Evolutionary conservation across 2,329 filamentous ascomycete species (phyloP).

Genomic region (Pseudocercospora pini-densiflorae): DNA sequence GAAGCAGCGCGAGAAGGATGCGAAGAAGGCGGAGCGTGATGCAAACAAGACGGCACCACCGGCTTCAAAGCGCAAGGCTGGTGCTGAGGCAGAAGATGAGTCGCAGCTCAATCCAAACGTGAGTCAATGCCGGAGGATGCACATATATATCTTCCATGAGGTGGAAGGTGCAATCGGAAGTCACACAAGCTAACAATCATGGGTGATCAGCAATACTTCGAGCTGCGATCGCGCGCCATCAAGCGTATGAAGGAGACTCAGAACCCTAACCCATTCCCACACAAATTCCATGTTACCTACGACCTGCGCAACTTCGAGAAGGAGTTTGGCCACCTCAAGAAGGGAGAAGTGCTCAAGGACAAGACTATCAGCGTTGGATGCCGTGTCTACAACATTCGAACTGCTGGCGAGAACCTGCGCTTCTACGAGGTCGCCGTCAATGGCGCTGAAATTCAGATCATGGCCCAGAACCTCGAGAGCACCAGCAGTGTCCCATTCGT

Average conservation of each 20-base stretch:
- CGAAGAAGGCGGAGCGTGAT: slow-evolving; percentile 86
- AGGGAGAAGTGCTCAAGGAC: slow-evolving; percentile 80
- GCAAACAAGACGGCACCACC: slow-evolving; percentile 65
- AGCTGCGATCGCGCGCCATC: slow-evolving; percentile 86
- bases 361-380: slow-evolving; percentile 78
- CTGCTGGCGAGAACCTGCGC: slow-evolving; percentile 79
- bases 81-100: slow-evolving; percentile 67
- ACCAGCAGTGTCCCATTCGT: slow-evolving; percentile 74
- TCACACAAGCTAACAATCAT: slow-evolving; percentile 25
- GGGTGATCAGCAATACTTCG: slow-evolving; percentile 78
- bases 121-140: slow-evolving; percentile 38
- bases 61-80: slow-evolving; percentile 64
- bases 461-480: slow-evolving; percentile 84
- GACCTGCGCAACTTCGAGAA: slow-evolving; percentile 79
- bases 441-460: slow-evolving; percentile 82
- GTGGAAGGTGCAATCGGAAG: not conserved
- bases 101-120: slow-evolving; percentile 75
- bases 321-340: slow-evolving; percentile 81
- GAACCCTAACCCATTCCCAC: slow-evolving; percentile 84
- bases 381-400: slow-evolving; percentile 86
- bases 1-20: slow-evolving; percentile 86
- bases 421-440: slow-evolving; percentile 87
- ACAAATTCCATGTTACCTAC: slow-evolving; percentile 89
- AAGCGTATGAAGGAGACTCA: slow-evolving; percentile 75
- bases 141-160: not conserved